A percentile compares a stretch with the other conserved stretches of the same genome.
These are phyloP conservation scores for Stemphylium vesicarium DNA, from an alignment of 2,329 filamentous ascomycete species.

Conservation along the genomic window DNA sequence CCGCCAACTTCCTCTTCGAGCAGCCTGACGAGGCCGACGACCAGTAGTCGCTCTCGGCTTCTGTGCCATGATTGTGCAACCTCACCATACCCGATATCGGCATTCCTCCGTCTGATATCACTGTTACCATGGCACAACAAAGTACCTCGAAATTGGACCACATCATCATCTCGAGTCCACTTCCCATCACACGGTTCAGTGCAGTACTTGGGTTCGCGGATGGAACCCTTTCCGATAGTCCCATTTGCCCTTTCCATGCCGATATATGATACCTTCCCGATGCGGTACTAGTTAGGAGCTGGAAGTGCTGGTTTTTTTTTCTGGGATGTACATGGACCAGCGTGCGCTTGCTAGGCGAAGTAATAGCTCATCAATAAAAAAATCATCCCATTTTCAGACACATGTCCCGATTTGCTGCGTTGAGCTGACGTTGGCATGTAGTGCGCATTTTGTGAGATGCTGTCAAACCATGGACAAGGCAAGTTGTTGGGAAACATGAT, in stretches of 20 bases:
- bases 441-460: too few species aligned
- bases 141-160: constrained; percentile 24
- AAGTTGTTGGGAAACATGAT: too few species aligned
- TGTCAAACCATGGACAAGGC: too few species aligned
- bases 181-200: constrained; percentile 13
- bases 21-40: constrained; percentile 85
- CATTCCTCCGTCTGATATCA: constrained; percentile 29
- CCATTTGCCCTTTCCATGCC: constrained; percentile 5
- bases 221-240: neutral
- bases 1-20: constrained; percentile 97
- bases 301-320: constrained; percentile 5
- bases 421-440: too few species aligned
- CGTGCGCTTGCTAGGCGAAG: constrained; percentile 2
- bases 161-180: constrained; percentile 18
- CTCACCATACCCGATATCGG: constrained; percentile 27
- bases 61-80: constrained; percentile 32
- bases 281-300: constrained; percentile 9
- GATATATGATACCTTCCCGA: constrained; percentile 26
- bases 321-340: constrained; percentile 14
- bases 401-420: too few species aligned
- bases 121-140: constrained; percentile 29
- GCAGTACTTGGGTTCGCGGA: constrained; percentile 16
- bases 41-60: constrained; percentile 33
- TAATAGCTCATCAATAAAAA: constrained; percentile 16
- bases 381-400: neutral